Base-by-base conservation (phyloP, 2,329 filamentous ascomycete genomes). In the Colletotrichum nymphaeae region DNA sequence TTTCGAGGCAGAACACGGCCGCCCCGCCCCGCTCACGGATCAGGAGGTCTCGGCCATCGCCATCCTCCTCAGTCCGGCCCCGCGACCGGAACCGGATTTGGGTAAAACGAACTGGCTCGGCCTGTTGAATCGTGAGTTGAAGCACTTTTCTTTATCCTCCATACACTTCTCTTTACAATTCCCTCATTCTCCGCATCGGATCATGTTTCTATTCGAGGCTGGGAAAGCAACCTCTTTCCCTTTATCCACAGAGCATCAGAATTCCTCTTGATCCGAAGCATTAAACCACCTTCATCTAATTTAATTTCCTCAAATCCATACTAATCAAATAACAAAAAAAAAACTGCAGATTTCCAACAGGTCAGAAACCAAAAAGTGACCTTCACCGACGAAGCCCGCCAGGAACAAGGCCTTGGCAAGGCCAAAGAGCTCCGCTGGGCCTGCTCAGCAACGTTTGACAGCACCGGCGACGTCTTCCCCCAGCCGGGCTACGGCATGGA, bases 1-100 rank as follows among this genome's bases (percentile, higher is more conserved):
- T 2, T 78, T 77, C 56, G 82, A 85, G 76, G 75, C 69, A 11
- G 46, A 75, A 7, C 74, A 79, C 46, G 79, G 78, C 7, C 42
- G 74, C 16, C 82, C 85, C 0, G 80, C 83, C 1, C 81, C 82
- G 0, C 76, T 88, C 35, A 81, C 82, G 0, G 78, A 79, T 5
- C 74, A 77, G 5, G 82, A 89, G 76, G 77, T 80, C 11, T 78
- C 80, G 52, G 84, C 86, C 19, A 77, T 90, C 30, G 78, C 81
- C 1, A 78, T 82, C 5, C 80, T 90, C 58, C 79, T 84, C 65
- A 74, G 77, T 2, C 78, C 74, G 26, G 63, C 72, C 16, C 63
- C 65, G 42, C 67, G 57, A 8, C 22, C 72, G 2, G 80, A 80
- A 28, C 78, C 78, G 3, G 76, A 78, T 5, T 0, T 82, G 9